Evolutionary conservation across 805 yeast genomes (phyloP).

Genomic region (Jamesozyma jinghongensis): DNA sequence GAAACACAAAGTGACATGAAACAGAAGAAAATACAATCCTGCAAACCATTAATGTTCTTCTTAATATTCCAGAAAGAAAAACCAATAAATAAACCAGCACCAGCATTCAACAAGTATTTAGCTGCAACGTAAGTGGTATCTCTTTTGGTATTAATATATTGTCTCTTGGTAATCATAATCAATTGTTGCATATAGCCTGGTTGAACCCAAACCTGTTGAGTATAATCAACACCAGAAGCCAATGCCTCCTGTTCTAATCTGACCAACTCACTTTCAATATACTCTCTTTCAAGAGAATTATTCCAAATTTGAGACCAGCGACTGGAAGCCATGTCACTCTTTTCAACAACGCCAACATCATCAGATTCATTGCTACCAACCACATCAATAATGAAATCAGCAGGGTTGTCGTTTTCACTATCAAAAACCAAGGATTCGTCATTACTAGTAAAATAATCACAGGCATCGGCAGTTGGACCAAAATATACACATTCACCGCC

Average conservation of each 20-base stretch:
- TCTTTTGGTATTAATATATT: conserved; percentile 44
- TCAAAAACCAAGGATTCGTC: conserved; percentile 51
- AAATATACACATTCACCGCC: conserved; percentile 69
- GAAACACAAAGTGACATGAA: conserved; percentile 52
- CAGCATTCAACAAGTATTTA: conserved; percentile 42
- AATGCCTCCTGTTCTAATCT: conserved; percentile 15
- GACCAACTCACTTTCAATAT: conserved; percentile 3
- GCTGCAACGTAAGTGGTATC: conserved; percentile 54
- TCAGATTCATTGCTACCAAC: conserved; percentile 54
- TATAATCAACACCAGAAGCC: conserved; percentile 12
- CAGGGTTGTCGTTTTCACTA: conserved; percentile 48
- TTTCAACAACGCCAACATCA: conserved; percentile 25
- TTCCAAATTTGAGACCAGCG: conserved; percentile 19
- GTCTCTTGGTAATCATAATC: conserved; percentile 34
- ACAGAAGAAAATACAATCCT: conserved; percentile 51
- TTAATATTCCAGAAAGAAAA: conserved; percentile 61
- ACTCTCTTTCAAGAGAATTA: conserved; percentile 9
- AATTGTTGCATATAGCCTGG: conserved; percentile 42
- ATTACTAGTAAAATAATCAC: conserved; percentile 41
- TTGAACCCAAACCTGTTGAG: conserved; percentile 12
- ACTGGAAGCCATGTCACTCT: conserved; percentile 5
- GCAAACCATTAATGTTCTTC: conserved; percentile 45
- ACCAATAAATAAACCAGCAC: conserved; percentile 61
- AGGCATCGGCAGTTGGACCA: conserved; percentile 60
- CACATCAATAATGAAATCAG: conserved; percentile 62